Base-by-base conservation (phyloP, 345 rosid genomes). In the Hibiscus mutabilis region DNA sequence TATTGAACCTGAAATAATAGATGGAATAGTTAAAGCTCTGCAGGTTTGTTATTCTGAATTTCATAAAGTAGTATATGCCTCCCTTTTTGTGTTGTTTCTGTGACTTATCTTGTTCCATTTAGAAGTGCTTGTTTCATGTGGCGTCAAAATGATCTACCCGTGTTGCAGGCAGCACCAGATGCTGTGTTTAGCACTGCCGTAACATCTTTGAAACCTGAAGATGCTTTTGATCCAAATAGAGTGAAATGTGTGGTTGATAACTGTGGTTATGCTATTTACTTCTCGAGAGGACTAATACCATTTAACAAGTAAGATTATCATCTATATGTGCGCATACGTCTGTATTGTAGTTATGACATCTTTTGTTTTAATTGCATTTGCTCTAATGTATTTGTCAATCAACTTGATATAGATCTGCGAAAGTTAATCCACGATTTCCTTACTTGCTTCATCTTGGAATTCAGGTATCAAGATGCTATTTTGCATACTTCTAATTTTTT, bases 111-210 rank as follows among this genome's bases (percentile, higher is more conserved):
- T 6, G 4, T 57, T 46, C 40, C 31, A 44, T 31, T 33, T 58
- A 6, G 5, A 14, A 33, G 62, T 49, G 12, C 24, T 44, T 59
- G 47, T 27, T 22, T 60, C 56, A 59, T 4, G 12, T 59, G 22
- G 37, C 29, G 51, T 56, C 61, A 61, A 66, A 72, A 44, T 47
- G 66, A 24, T 44, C 46, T 66, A 18, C 21, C 58, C 60, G 24
- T 47, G 62, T 55, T 80, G 68, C 79, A 95, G 98, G 87, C 78
- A 65, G 82, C 97, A 27, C 97, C 97, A 18, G 93, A 95, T 89
- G 97, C 98, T 22, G 99, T 95, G 77, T 92, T 95, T 82, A 95
- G 99, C 83, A 92, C 97, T 76, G 97, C 97, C 1, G 99, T 86
- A 70, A 89, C 97, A 37, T 81, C 93, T 10, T 81, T 95, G 79